phyloP scores from a whole-genome alignment of 768 basidiomycete species.

The Boletus bicolor region DNA sequence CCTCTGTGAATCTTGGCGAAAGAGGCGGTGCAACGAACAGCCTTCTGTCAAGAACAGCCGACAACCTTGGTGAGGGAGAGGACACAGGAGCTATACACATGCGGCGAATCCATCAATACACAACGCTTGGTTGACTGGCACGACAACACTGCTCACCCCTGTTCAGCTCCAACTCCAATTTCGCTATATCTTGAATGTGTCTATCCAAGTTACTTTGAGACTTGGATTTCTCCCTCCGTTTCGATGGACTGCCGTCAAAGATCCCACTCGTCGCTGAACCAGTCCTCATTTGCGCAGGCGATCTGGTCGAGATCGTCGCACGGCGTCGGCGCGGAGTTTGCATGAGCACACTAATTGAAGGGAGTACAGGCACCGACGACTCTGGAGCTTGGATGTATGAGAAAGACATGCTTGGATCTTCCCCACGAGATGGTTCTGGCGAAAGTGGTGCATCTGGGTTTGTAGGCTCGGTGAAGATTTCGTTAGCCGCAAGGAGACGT shows the following conservation, averaged over 20 bases:
- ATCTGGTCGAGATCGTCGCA: constrained; percentile 66
- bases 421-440: constrained; percentile 11
- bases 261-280: constrained; percentile 29
- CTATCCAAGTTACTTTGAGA: constrained; percentile 63
- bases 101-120: constrained; percentile 2
- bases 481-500: constrained; percentile 59
- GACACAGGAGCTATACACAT: constrained; percentile 32
- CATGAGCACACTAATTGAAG: constrained; percentile 19
- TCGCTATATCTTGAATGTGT: constrained; percentile 64
- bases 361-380: constrained; percentile 18
- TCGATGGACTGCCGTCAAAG: constrained; percentile 54
- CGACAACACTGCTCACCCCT: constrained; percentile 44
- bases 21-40: constrained; percentile 60
- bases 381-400: constrained; percentile 21
- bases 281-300: constrained; percentile 42
- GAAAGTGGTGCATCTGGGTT: constrained; percentile 20
- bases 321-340: constrained; percentile 43
- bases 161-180: constrained; percentile 62
- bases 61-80: constrained; percentile 50
- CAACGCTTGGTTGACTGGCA: not conserved
- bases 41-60: constrained; percentile 64
- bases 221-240: constrained; percentile 61
- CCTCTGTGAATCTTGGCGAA: constrained; percentile 36
- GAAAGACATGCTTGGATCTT: constrained; percentile 22
- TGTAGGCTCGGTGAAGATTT: constrained; percentile 55